Evolutionary conservation across 768 basidiomycete genomes (phyloP).

Genomic region (Crucibulum laeve): DNA sequence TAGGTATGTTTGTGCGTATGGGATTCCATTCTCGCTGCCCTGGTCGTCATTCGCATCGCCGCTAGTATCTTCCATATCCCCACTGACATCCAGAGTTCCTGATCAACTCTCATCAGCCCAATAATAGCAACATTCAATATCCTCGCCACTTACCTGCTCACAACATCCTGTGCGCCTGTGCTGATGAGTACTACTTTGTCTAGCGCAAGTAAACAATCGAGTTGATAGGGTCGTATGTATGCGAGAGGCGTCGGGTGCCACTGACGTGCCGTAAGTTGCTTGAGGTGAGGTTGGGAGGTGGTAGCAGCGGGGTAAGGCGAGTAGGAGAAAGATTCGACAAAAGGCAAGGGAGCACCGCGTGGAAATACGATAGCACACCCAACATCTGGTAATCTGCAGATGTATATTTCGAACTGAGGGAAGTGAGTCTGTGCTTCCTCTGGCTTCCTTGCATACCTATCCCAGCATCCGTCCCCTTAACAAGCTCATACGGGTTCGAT

Average conservation of each 20-base stretch:
- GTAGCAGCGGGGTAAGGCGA: no score
- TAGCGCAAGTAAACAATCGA: conserved; percentile 53
- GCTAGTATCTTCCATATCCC: conserved; percentile 3
- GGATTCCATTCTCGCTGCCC: conserved; percentile 15
- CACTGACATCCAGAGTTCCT: conserved; percentile 31
- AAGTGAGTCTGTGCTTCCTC: conserved; percentile 40
- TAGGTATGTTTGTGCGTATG: conserved; percentile 56
- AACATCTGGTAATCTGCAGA: conserved; percentile 71
- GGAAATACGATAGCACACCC: conserved; percentile 74
- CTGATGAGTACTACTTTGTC: conserved; percentile 67
- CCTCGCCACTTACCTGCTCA: conserved; percentile 57
- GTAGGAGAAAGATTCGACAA: conserved; percentile 5
- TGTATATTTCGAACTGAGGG: conserved; percentile 39
- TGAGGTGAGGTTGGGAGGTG: conserved; percentile 8
- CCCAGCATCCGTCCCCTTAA: neutral
- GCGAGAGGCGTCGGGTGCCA: conserved; percentile 76
- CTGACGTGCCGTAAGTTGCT: conserved; percentile 29
- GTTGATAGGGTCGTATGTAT: conserved; percentile 66
- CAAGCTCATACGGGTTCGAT: neutral
- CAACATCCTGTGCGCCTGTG: conserved; percentile 75
- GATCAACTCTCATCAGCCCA: conserved; percentile 58
- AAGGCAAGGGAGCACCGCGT: conserved; percentile 35
- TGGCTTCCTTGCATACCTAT: conserved; percentile 2
- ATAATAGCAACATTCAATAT: conserved; percentile 83
- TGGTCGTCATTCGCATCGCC: no score